Evolutionary conservation across 2,329 filamentous ascomycete species (phyloP), one percentile per base, ranked within the genome.

Genomic region (Zelopaecilomyces penicillatus): DNA sequence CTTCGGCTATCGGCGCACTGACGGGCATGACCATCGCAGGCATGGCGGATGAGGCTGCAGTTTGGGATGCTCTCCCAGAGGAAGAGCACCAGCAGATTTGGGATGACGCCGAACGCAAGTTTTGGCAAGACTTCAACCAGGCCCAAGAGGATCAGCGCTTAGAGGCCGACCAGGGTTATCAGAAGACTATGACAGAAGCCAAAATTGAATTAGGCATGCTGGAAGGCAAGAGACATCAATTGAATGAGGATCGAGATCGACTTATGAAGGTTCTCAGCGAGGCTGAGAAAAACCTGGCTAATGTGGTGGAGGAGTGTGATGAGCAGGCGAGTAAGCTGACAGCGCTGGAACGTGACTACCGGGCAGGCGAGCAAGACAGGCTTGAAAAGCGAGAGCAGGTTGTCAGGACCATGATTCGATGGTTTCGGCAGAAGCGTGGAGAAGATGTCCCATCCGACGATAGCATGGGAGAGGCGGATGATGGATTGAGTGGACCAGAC

Each of bases 251-350:
- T 8, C 57, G 58, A 34, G 50, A 47, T 6, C 55, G 57, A 4
- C 46, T 66, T n/a, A 52, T 54, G 2, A 54, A 50, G 29, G 59
- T 65, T 44, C 54, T 65, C 36, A 56, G 57, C 30, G 52, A 59
- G 36, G 53, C 62, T n/a, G 70, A 69, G 57, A 59, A 64, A 31
- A 60, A 64, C 31, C 55, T 73, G 26, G 61, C 58, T 9, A 49
- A 48, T n/a, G 54, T 62, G 4, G 52, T 49, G n/a, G 49, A 55
- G 30, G 52, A 52, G 11, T 62, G 56, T 49, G 57, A 64, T 5
- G 54, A 57, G 26, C 62, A 67, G 47, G 50, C 53, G 33, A 59
- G 64, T 10, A 64, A 61, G 42, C 58, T 70, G 9, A 47, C 52
- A 26, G 49, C 48, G 4, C 53, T 69, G 12, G 58, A 64, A 28